These are phyloP conservation scores for Apodospora peruviana DNA, from an alignment of 495 filamentous ascomycete species.

Conservation along the genomic window DNA sequence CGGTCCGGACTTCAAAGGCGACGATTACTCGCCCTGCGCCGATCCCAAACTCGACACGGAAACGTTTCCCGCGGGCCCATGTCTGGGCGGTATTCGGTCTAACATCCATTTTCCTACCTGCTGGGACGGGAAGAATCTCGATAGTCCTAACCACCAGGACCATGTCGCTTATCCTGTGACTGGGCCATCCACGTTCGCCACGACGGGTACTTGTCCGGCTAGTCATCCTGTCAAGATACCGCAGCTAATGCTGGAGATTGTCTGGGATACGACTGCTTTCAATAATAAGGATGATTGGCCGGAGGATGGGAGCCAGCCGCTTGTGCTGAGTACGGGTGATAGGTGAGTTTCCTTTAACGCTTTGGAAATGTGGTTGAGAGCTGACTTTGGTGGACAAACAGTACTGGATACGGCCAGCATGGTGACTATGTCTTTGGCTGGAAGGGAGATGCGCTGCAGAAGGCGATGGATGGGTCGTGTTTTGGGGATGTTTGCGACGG, in stretches of 20 bases:
- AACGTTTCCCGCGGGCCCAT: slow-evolving; percentile 22
- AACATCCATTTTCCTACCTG: slow-evolving; percentile 24
- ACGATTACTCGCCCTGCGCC: slow-evolving; percentile 23
- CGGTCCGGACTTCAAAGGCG: slow-evolving; percentile 34
- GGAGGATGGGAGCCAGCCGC: slow-evolving; percentile 34
- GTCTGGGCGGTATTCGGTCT: slow-evolving; percentile 30
- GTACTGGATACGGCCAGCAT: slow-evolving; percentile 38
- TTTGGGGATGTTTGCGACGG: slow-evolving; percentile 12
- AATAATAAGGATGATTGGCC: slow-evolving; percentile 35
- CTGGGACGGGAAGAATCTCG: slow-evolving; percentile 29
- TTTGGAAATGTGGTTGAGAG: neutral
- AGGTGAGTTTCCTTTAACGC: slow-evolving; percentile 22
- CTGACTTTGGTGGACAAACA: slow-evolving; percentile 5
- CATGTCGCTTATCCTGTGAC: slow-evolving; percentile 30
- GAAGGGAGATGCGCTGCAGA: slow-evolving; percentile 36
- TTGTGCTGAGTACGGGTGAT: slow-evolving; percentile 41
- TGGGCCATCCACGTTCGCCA: slow-evolving; percentile 6
- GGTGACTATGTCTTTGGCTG: slow-evolving; percentile 47
- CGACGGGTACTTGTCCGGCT: slow-evolving; percentile 14
- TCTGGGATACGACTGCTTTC: slow-evolving; percentile 21
- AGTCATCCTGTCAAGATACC: slow-evolving; percentile 21
- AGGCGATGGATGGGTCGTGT: slow-evolving; percentile 33
- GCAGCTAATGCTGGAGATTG: slow-evolving; percentile 16
- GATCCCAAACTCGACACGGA: slow-evolving; percentile 9
- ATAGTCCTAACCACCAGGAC: slow-evolving; percentile 30